A percentile compares a stretch with the other conserved stretches of the same genome.
phyloP scores from a whole-genome alignment of 495 filamentous ascomycete species.

The Penicillium parvum region DNA sequence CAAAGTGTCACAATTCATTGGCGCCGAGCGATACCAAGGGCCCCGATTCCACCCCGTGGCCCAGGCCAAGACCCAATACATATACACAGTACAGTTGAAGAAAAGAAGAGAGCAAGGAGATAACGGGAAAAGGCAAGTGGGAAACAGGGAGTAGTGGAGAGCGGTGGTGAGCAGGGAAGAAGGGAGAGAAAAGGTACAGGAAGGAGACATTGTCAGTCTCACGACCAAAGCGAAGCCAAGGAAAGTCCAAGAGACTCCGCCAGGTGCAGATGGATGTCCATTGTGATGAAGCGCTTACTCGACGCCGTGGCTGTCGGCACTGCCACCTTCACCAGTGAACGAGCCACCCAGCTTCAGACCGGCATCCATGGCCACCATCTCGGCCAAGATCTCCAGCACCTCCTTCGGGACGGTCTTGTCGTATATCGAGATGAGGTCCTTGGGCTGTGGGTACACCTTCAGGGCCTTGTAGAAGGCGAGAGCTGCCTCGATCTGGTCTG shows the following conservation, averaged over 20 bases:
- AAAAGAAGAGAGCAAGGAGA: too few relatives aligned
- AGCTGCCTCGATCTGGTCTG: constrained; percentile 75
- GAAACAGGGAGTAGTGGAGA: constrained; percentile 10
- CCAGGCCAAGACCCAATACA: constrained; percentile 23
- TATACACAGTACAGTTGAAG: constrained; percentile 16
- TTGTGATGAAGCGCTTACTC: constrained; percentile 23
- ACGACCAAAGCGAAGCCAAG: constrained; percentile 9
- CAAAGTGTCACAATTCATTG: constrained; percentile 24
- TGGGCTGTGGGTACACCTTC: constrained; percentile 94
- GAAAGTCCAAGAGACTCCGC: constrained; percentile 12
- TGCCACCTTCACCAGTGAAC: constrained; percentile 37
- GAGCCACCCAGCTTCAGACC: constrained; percentile 56
- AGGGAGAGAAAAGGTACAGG: neutral
- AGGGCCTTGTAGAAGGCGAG: constrained; percentile 95
- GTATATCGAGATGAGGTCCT: constrained; percentile 91
- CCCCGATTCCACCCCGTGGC: constrained; percentile 9
- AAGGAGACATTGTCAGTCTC: constrained; percentile 1
- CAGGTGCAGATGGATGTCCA: too few relatives aligned
- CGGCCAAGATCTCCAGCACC: constrained; percentile 88
- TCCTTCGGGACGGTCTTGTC: constrained; percentile 97
- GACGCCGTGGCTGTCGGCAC: constrained; percentile 38
- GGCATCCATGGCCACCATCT: constrained; percentile 93
- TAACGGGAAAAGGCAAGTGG: too few relatives aligned
- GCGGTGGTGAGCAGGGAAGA: constrained; percentile 5
- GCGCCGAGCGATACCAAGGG: constrained; percentile 39